Conservation (phyloP, 805 yeast species). For the Cyberlindnera galapagoensis region DNA sequence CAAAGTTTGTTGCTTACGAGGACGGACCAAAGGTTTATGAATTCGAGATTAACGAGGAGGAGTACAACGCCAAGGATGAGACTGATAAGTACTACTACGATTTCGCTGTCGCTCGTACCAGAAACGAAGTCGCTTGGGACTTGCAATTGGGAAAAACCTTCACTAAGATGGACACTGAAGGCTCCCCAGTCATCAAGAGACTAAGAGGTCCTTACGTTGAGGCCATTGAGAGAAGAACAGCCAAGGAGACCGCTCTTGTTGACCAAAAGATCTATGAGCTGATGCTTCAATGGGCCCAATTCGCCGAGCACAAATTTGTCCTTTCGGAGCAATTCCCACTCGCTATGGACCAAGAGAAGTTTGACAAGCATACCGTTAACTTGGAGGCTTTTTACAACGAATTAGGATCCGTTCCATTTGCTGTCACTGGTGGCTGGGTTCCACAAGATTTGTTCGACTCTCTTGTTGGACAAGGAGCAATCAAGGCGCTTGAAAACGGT, state of each 20-base stretch:
- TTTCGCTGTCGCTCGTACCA: constrained; percentile 82
- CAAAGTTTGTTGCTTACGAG: constrained; percentile 71
- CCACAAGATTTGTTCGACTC: constrained; percentile 88
- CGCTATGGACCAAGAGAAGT: constrained; percentile 47
- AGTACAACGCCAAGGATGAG: constrained; percentile 59
- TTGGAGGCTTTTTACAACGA: constrained; percentile 64
- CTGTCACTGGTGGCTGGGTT: constrained; percentile 91
- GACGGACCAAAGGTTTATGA: constrained; percentile 84
- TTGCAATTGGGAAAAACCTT: constrained; percentile 56
- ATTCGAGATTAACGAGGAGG: constrained; percentile 66
- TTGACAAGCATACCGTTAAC: constrained; percentile 49
- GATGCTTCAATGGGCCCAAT: constrained; percentile 62
- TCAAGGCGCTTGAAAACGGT: constrained; percentile 56
- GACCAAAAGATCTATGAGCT: constrained; percentile 64
- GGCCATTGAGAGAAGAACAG: constrained; percentile 50
- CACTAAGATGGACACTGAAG: constrained; percentile 71
- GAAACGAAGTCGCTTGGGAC: constrained; percentile 91
- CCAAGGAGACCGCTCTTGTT: constrained; percentile 53
- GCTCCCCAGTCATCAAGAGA: constrained; percentile 73
- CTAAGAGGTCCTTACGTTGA: constrained; percentile 59
- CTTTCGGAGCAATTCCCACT: constrained; percentile 52
- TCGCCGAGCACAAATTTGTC: constrained; percentile 51
- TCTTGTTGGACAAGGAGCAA: constrained; percentile 58
- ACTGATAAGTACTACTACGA: constrained; percentile 73
- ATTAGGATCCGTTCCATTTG: constrained; percentile 68